Evolutionary conservation across 2,329 filamentous ascomycete species (phyloP).

Genomic region (Akanthomyces muscarius): DNA sequence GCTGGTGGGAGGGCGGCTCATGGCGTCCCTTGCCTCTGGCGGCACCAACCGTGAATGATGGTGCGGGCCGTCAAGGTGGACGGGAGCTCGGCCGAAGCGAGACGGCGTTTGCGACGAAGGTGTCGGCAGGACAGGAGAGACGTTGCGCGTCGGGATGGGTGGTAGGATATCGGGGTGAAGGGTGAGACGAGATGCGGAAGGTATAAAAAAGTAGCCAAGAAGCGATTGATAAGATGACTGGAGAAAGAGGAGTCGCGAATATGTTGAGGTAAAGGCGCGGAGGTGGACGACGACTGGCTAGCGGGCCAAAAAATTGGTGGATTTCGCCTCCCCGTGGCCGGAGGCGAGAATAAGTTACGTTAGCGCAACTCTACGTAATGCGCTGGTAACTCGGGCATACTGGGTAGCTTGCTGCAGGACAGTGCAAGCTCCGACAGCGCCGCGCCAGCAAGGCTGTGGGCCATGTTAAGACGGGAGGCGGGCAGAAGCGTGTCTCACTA

Average conservation of each 20-base stretch:
- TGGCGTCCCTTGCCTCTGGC: constrained; percentile 1
- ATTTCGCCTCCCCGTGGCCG: constrained; percentile 17
- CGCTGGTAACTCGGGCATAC: neutral
- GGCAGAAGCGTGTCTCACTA: neutral
- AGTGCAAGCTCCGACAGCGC: constrained; percentile 13
- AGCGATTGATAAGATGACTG: constrained; percentile 12
- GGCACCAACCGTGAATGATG: constrained; percentile 12
- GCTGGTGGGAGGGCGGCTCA: constrained; percentile 4
- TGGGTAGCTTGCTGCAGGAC: neutral
- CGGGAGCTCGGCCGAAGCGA: constrained; percentile 15
- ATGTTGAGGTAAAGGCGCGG: neutral
- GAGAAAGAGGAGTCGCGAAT: neutral
- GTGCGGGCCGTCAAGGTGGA: constrained; percentile 13
- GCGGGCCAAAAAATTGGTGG: constrained; percentile 15
- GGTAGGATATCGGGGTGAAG: neutral
- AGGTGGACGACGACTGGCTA: neutral
- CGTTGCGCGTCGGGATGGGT: neutral
- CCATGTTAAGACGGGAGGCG: neutral
- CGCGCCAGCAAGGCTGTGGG: neutral
- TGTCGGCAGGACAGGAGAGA: neutral
- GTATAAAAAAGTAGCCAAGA: neutral
- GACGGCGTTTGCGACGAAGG: constrained; percentile 6
- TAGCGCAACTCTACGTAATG: neutral
- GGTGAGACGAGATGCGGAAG: neutral
- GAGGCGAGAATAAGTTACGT: constrained; percentile 15